Evolutionary conservation across 169 alveolate species (phyloP), one percentile per base, ranked within the genome.

Genomic region (Babesia sp.): DNA sequence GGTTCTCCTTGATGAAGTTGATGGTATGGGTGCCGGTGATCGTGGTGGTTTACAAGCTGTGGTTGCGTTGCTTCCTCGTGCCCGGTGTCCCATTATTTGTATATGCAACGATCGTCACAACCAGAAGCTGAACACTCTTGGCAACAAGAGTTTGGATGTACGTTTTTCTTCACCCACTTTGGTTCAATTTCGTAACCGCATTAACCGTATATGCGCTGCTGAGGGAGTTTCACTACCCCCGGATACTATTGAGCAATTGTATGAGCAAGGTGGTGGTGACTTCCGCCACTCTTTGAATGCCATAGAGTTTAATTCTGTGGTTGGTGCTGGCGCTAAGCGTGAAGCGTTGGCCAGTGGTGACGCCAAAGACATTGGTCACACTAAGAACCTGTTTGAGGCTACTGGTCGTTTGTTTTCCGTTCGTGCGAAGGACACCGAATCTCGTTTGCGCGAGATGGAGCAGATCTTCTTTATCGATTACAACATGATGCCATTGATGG

Each of bases 21-120:
- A 97, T 86, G 99, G 99, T 42, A 94, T 97, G 94, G 94, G 98
- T 33, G 97, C 97, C 11, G 97, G 99, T 28, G 99, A 97, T 79
- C 86, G 98, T 46, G 99, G 99, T 7, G 99, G 99, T 1, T 90
- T 95, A 42, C 90, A 93, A 48, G 99, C 99, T 11, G 83, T 97
- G 18, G 91, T 96, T 12, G 90, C 95, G 72, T 91, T 98, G 36
- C 95, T 98, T 4, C 96, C 96, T 72, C 83, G 80, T 50, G 94
- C 99, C 6, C 91, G 91, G 56, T 93, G 96, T 63, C 99, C 99
- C n/a, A 93, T 98, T 22, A 95, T 97, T 61, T 97, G 99, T 70
- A 94, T 97, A 42, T 96, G 99, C 76, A 97, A 97, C 84, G 99
- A 97, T 87, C 87, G 99, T 45, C 82, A 89, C 82, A 85, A 76